Percentiles rank a stretch among this genome's conserved stretches.
Conservation (phyloP, 2,329 filamentous ascomycete genomes). For the Fusarium sp. region DNA sequence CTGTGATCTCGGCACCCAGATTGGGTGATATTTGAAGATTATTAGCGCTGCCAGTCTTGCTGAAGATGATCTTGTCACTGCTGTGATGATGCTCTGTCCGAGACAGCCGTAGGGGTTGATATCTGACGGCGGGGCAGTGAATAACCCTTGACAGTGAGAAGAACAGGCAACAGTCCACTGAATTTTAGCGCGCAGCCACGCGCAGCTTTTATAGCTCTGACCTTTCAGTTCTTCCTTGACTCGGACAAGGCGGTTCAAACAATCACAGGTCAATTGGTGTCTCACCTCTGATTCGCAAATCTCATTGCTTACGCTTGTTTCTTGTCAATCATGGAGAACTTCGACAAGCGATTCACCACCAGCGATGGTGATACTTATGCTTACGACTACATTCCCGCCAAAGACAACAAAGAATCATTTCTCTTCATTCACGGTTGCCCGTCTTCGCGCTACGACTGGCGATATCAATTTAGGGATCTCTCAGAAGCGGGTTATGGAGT, state of each 20-base stretch:
- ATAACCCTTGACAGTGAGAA: background rate
- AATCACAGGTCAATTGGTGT: background rate
- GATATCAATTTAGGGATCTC: constrained; percentile 24
- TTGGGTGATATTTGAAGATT: background rate
- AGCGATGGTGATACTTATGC: constrained; percentile 6
- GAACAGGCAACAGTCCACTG: background rate
- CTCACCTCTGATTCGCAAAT: background rate
- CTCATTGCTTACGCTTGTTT: background rate
- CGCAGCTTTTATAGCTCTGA: background rate
- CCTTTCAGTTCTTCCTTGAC: background rate
- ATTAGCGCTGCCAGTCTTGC: background rate
- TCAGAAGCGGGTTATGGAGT: constrained; percentile 30
- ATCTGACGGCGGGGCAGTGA: background rate
- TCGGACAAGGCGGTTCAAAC: background rate
- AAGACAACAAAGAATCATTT: constrained; percentile 13
- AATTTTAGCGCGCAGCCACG: background rate
- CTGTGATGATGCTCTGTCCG: background rate
- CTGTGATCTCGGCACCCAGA: fast-evolving
- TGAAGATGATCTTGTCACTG: background rate
- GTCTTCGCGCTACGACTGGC: constrained; percentile 33
- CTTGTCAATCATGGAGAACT: background rate
- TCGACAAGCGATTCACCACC: constrained; percentile 2
- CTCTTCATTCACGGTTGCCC: constrained; percentile 39
- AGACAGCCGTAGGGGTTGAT: background rate
- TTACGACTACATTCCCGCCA: constrained; percentile 19